Evolutionary conservation across 345 rosid species (phyloP), one percentile per base, ranked within the genome.

Genomic region (Garcia nutans): DNA sequence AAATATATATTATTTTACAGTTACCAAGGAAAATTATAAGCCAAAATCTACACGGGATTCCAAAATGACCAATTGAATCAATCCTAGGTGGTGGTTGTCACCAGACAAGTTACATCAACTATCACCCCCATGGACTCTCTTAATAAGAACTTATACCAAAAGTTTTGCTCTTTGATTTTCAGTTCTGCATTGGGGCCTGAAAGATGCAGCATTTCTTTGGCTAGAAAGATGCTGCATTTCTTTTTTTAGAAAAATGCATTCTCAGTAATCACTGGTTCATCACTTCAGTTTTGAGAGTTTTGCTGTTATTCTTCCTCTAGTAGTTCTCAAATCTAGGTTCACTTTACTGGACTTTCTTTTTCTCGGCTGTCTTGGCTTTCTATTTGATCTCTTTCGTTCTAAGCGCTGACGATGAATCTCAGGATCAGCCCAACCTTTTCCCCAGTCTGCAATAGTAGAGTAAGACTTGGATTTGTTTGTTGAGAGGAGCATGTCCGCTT

Each of bases 381-480:
- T 78, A 54, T 76, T 79, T 1, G 33, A 57, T 66, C 50, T 76
- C 45, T 50, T 86, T 60, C 77, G 83, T 59, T 55, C 84, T 65
- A 92, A 75, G 45, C 95, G 88, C 50, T 82, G 87, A 1, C 89
- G 89, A 2, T 95, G 89, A 75, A 87, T 92, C 83, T 89, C 93
- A 45, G 97, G 97, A 85, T 91, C 89, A 41, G 97, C 97, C 98
- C 98, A 94, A 62, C 97, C 97, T 74, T 85, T 91, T 15, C 97
- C 93, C 96, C 97, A 91, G 0, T 84, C 87, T 5, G 93, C 84
- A 82, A 91, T 88, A 58, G 84, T 84, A 24, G 89, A 82, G 73
- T 86, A 81, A 28, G 91, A 44, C 75, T 62, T 77, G 26, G 13
- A n/a, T 63, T 71, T 81, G 70, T 76, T 82, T 72, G 66, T 37